These are phyloP conservation scores for Mycena amicta DNA, from an alignment of 768 basidiomycete genomes.

Conservation along the genomic window DNA sequence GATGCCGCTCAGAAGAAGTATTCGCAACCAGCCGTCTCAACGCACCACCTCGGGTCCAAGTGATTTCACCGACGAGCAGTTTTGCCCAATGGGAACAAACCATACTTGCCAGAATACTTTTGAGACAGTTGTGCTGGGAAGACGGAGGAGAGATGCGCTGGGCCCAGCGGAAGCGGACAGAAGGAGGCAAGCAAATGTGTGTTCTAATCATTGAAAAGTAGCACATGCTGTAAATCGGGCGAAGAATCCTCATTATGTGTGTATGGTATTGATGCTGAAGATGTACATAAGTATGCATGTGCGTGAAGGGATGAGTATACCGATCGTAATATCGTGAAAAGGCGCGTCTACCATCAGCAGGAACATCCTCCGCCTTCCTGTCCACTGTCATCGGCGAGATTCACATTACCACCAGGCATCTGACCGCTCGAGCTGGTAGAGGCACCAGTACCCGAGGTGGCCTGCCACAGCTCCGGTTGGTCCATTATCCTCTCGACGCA, in stretches of 20 bases:
- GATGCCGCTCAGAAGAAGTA: no score
- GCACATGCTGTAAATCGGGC: no score
- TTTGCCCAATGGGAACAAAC: no score
- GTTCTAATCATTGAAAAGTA: no score
- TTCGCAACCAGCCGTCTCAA: no score
- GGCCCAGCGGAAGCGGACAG: no score
- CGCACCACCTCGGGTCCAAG: no score
- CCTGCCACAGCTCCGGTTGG: constrained; percentile 79
- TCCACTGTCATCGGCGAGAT: constrained; percentile 8
- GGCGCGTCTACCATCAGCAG: constrained; percentile 7
- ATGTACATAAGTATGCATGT: constrained; percentile 21
- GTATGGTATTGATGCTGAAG: background rate
- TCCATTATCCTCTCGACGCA: constrained; percentile 84
- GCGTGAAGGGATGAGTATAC: constrained; percentile 12
- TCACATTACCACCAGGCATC: constrained; percentile 23
- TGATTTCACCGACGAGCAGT: no score
- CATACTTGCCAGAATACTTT: no score
- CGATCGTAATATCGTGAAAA: constrained; percentile 11
- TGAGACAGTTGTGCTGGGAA: no score
- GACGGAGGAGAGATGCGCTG: no score
- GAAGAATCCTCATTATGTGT: background rate
- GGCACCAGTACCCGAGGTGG: constrained; percentile 12
- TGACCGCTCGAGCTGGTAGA: constrained; percentile 6
- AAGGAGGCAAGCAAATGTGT: no score
- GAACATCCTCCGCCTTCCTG: constrained; percentile 18